Conservation (phyloP, 2,329 filamentous ascomycete species). For the Cadophora malorum region DNA sequence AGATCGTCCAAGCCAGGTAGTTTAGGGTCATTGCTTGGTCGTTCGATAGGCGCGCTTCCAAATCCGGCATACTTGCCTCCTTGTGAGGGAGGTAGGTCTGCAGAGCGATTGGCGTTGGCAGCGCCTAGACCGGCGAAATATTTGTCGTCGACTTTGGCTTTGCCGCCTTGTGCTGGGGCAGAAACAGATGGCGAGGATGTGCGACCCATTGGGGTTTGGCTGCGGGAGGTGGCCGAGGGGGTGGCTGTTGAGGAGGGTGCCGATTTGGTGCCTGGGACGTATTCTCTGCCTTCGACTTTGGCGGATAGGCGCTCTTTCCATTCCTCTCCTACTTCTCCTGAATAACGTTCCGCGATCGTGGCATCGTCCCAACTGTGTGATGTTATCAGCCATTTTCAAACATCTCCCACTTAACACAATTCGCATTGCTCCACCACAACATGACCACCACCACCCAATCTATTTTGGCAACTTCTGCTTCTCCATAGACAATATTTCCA, state of each 20-base stretch:
- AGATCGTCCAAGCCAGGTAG: conserved; percentile 83
- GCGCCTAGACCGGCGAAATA: conserved; percentile 88
- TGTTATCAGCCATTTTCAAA: conserved; percentile 22
- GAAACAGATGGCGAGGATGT: conserved; percentile 43
- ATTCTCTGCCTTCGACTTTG: conserved; percentile 88
- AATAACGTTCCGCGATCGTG: conserved; percentile 89
- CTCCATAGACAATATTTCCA: neutral
- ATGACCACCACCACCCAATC: neutral
- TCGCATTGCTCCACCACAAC: neutral
- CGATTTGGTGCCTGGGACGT: conserved; percentile 73
- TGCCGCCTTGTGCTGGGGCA: conserved; percentile 46
- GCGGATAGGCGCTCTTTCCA: conserved; percentile 90
- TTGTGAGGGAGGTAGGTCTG: conserved; percentile 80
- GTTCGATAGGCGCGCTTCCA: conserved; percentile 70
- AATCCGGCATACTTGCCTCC: conserved; percentile 94
- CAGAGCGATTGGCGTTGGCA: conserved; percentile 80
- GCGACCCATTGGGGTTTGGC: conserved; percentile 40
- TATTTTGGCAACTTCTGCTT: neutral
- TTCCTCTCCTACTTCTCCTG: conserved; percentile 89
- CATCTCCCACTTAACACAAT: neutral
- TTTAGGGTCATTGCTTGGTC: conserved; percentile 51
- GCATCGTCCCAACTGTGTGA: conserved; percentile 71
- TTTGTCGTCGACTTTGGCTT: conserved; percentile 76
- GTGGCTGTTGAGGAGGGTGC: conserved; percentile 35
- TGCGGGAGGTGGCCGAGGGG: conserved; percentile 32